Evolutionary conservation across 495 filamentous ascomycete genomes (phyloP).

Genomic region (Hapsidospora chrysogenum): DNA sequence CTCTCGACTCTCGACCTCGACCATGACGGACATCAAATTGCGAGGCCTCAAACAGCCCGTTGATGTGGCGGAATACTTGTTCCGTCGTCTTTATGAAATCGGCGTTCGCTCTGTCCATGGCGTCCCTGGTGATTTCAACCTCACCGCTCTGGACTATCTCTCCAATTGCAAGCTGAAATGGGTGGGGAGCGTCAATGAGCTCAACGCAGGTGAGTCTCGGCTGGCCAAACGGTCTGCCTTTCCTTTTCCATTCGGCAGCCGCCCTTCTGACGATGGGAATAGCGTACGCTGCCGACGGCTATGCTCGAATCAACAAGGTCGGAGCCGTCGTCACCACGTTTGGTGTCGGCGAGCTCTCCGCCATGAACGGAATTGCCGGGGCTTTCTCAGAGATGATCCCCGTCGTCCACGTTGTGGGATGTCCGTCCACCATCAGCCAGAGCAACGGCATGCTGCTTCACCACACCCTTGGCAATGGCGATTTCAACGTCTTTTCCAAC

Average conservation of each 20-base stretch:
- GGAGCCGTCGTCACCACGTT: constrained; percentile 63
- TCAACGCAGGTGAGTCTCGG: constrained; percentile 47
- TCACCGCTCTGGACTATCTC: constrained; percentile 51
- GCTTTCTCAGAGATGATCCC: constrained; percentile 61
- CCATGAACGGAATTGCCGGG: constrained; percentile 56
- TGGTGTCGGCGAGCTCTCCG: constrained; percentile 65
- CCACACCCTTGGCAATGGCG: constrained; percentile 85
- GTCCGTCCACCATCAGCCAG: constrained; percentile 42
- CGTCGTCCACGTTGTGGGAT: constrained; percentile 70
- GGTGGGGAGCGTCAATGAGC: constrained; percentile 68
- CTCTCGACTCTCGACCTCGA: no score
- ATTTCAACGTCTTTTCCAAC: constrained; percentile 68
- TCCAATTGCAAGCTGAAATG: constrained; percentile 46
- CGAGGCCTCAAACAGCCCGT: constrained; percentile 25
- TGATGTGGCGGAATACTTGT: constrained; percentile 45
- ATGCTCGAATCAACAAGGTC: constrained; percentile 57
- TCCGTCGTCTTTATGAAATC: constrained; percentile 49
- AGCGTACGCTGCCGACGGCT: constrained; percentile 70
- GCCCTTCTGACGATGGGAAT: neutral
- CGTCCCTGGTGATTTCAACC: constrained; percentile 65
- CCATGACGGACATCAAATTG: constrained; percentile 16
- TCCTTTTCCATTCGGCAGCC: neutral
- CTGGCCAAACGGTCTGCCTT: no score
- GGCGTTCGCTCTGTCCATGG: constrained; percentile 53
- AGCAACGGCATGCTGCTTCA: constrained; percentile 57